Evolutionary conservation across 1,284 basidiomycete genomes (phyloP).

Genomic region (Polyporus tsugae): DNA sequence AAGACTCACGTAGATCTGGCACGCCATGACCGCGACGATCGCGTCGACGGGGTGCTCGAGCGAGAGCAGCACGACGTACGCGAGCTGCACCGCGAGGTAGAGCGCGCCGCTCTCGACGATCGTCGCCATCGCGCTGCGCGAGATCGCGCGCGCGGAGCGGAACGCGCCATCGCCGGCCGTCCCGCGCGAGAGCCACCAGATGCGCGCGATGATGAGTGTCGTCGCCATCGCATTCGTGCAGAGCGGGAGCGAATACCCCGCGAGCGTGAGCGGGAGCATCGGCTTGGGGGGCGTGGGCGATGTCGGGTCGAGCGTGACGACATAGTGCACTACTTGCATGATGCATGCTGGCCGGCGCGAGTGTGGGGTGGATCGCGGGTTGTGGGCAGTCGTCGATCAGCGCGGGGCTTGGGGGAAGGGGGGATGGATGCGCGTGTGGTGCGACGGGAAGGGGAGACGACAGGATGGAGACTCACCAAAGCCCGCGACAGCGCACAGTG

Average conservation of each 20-base stretch:
- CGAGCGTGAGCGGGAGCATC: conserved; percentile 33
- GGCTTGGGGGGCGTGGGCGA: conserved; percentile 16
- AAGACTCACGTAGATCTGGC: conserved; percentile 49
- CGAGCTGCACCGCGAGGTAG: conserved; percentile 48
- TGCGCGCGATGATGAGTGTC: conserved; percentile 46
- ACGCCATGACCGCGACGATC: conserved; percentile 46
- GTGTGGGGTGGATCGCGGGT: neutral
- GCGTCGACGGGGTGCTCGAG: conserved; percentile 43
- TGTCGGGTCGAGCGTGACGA: conserved; percentile 13
- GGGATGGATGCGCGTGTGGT: neutral
- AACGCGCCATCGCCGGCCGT: neutral
- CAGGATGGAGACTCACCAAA: conserved; percentile 39
- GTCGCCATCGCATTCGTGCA: conserved; percentile 50
- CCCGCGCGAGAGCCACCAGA: conserved; percentile 40
- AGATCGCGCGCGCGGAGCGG: neutral
- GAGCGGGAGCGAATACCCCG: conserved; percentile 46
- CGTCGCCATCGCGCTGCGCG: conserved; percentile 31
- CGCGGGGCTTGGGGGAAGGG: neutral
- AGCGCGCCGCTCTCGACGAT: conserved; percentile 51
- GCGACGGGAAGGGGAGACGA: neutral
- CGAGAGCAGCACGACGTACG: conserved; percentile 49
- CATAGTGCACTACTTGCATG: conserved; percentile 15
- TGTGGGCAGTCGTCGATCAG: neutral
- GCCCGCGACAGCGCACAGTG: conserved; percentile 42
- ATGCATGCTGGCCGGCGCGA: conserved; percentile 15